Base-by-base conservation (phyloP, 805 yeast species). In the Saccharomycopsis javanensis region DNA sequence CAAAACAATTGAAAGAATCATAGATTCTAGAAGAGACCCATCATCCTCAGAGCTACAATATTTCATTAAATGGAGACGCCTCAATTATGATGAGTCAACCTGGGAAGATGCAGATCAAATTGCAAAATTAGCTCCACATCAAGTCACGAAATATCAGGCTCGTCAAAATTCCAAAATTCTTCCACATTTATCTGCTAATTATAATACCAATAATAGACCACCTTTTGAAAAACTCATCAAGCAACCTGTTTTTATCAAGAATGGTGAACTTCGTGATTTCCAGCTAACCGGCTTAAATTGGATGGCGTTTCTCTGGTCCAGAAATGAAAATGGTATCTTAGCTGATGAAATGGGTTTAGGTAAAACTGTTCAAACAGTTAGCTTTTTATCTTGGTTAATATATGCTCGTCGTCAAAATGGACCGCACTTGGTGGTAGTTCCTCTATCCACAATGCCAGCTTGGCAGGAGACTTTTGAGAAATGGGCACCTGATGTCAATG, bases 311-410 rank as follows among this genome's bases (percentile, higher is more conserved):
- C 74, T 94, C 60, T 94, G 99, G 99, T 88, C 96, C 3, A 81
- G 97, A 66, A 88, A 92, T 70, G 97, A 94, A 72, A 94, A 94
- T 70, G 98, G 99, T 57, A 94, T 94, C 54, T 74, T 94, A 46
- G 99, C 99, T 4, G 99, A 94, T 74, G 99, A 94, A 71, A 94
- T 94, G 99, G 99, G 99, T 56, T 78, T 94, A 56, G 99, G 99
- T 62, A 94, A 94, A 68, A 94, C 99, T 8, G 97, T 94, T 15
- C 99, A 94, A 71, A 94, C 98, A 0, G 96, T 94, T 13, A 80
- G 96, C 2, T 94, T 94, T 67, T 75, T 94, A 62, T 86, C 96
- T 51, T 94, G 99, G 98, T 78, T 94, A 54, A 82, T 94, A 42
- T 94, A 86, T 69, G 95, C 97, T 4, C 82, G 99, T 69, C 81